These are phyloP conservation scores for Circinella minor DNA, from an alignment of 371 early-diverging fungal genomes.

Conservation along the genomic window DNA sequence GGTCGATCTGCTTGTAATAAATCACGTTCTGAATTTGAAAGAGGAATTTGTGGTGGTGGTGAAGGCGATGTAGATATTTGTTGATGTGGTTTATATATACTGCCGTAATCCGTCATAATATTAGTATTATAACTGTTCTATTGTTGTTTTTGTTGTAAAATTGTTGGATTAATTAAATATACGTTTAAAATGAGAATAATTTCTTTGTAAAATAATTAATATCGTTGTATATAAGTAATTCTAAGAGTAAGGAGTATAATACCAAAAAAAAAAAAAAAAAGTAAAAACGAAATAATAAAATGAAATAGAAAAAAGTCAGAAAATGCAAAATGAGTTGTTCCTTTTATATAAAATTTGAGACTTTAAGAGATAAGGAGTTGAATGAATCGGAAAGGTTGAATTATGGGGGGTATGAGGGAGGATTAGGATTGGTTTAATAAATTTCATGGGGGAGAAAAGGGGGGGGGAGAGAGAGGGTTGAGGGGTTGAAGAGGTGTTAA, in stretches of 20 bases:
- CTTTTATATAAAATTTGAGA: not conserved
- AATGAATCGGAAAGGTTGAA: too few relatives aligned
- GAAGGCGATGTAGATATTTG: not conserved
- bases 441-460: too few relatives aligned
- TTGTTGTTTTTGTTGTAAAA: not conserved
- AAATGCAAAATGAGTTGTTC: not conserved
- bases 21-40: conserved; percentile 42
- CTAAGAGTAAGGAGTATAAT: conserved; percentile 11
- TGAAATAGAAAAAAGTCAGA: not conserved
- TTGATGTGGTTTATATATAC: conserved; percentile 27
- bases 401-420: too few relatives aligned
- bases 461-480: too few relatives aligned
- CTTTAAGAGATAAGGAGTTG: not conserved
- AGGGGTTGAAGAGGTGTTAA: too few relatives aligned
- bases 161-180: not conserved
- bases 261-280: conserved; percentile 21
- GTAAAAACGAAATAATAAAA: conserved; percentile 3
- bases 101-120: conserved; percentile 32
- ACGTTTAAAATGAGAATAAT: too few relatives aligned
- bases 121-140: not conserved
- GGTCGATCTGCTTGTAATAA: conserved; percentile 49
- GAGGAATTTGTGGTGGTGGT: conserved; percentile 12
- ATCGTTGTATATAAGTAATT: not conserved
- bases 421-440: too few relatives aligned
- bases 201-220: too few relatives aligned